Evolutionary conservation across 495 filamentous ascomycete species (phyloP).

Genomic region (Xylaria acuta): DNA sequence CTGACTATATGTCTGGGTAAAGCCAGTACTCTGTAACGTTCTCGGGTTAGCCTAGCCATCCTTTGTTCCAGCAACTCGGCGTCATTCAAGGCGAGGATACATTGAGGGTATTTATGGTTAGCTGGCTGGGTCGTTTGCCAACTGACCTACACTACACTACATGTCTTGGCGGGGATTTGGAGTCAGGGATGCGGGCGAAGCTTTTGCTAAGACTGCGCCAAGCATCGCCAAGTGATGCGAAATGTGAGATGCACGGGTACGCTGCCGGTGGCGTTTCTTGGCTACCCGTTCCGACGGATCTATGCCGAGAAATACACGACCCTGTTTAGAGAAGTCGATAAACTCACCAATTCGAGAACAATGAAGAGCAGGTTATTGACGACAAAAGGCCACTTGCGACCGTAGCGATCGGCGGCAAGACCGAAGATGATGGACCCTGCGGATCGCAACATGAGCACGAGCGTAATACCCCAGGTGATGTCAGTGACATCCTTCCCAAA

Average conservation of each 20-base stretch:
- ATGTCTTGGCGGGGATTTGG: background rate
- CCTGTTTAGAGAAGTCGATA: background rate
- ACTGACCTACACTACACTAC: background rate
- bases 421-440: slow-evolving; percentile 78
- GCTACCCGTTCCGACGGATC: background rate
- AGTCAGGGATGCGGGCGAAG: slow-evolving; percentile 31
- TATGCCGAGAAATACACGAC: slow-evolving; percentile 9
- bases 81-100: background rate
- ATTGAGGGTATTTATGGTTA: background rate
- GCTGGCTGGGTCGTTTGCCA: background rate
- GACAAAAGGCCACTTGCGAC: slow-evolving; percentile 88
- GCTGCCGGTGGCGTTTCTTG: slow-evolving; percentile 21
- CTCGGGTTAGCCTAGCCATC: slow-evolving; percentile 26
- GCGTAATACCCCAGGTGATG: slow-evolving; percentile 90
- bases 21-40: slow-evolving; percentile 67
- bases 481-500: slow-evolving; percentile 74
- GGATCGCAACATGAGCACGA: slow-evolving; percentile 81
- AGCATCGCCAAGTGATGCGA: slow-evolving; percentile 35
- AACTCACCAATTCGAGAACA: slow-evolving; percentile 68
- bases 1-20: slow-evolving; percentile 75
- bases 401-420: slow-evolving; percentile 81
- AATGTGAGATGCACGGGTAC: slow-evolving; percentile 14
- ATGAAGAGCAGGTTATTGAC: slow-evolving; percentile 86
- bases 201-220: slow-evolving; percentile 44
- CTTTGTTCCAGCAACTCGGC: background rate